Percentiles rank a stretch among this genome's conserved stretches.
Conservation (phyloP, 805 yeast species). For the Cyberlindnera sargentensis region DNA sequence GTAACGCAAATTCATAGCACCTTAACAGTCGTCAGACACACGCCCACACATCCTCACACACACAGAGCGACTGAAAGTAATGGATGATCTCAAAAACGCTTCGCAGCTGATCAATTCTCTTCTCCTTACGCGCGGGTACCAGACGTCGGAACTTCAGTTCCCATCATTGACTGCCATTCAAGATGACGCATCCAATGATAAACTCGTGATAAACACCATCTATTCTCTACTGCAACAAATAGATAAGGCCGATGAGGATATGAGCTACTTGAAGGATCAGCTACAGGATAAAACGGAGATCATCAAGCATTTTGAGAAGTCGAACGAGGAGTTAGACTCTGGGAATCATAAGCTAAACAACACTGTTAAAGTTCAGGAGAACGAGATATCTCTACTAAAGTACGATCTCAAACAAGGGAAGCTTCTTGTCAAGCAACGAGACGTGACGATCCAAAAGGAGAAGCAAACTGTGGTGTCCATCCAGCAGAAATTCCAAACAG, state of each 20-base stretch:
- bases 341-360: background rate
- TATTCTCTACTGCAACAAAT: slow-evolving; percentile 11
- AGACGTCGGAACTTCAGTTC: background rate
- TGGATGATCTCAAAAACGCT: slow-evolving; percentile 11
- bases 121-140: slow-evolving; percentile 12
- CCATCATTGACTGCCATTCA: background rate
- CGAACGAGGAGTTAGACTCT: slow-evolving; percentile 4
- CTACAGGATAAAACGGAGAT: slow-evolving; percentile 9
- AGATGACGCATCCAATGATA: slow-evolving; percentile 8
- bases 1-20: no score
- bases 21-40: no score
- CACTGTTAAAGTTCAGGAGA: background rate
- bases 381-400: slow-evolving; percentile 1
- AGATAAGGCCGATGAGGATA: slow-evolving; percentile 9
- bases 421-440: no score
- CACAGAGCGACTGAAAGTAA: background rate
- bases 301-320: slow-evolving; percentile 6
- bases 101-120: slow-evolving; percentile 12
- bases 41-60: no score
- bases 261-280: slow-evolving; percentile 3
- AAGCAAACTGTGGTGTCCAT: no score
- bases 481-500: slow-evolving; percentile 11
- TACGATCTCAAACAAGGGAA: no score
- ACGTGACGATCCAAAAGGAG: no score
- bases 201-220: slow-evolving; percentile 11